These are phyloP conservation scores for Microascus cirrosus DNA, from an alignment of 2,329 filamentous ascomycete genomes.

Conservation along the genomic window DNA sequence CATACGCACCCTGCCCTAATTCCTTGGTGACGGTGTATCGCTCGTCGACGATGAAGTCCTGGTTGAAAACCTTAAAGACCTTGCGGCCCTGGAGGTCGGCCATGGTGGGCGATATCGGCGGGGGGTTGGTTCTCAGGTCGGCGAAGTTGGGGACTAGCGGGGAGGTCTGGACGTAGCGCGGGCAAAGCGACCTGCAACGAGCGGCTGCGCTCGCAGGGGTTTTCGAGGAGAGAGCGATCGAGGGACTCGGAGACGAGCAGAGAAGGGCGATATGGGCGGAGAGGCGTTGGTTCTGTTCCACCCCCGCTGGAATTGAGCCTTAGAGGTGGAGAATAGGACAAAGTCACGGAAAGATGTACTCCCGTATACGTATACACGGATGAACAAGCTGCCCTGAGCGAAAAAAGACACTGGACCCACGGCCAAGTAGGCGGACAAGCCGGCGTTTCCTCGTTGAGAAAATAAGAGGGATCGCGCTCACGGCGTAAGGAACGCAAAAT, in stretches of 20 bases:
- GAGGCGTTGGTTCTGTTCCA: background rate
- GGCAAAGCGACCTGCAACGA: background rate
- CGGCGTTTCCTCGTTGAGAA: too few species aligned
- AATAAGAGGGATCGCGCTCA: too few species aligned
- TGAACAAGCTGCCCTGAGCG: too few species aligned
- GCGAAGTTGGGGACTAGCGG: background rate
- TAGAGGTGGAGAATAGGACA: background rate
- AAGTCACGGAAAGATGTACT: background rate
- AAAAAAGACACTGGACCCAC: too few species aligned
- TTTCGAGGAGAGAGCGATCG: background rate
- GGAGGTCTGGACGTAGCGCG: background rate
- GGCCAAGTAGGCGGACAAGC: too few species aligned
- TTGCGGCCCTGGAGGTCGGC: constrained; percentile 51
- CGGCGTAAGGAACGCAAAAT: too few species aligned
- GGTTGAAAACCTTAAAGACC: constrained; percentile 99
- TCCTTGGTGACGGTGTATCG: constrained; percentile 98
- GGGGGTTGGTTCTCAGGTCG: background rate
- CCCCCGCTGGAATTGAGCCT: background rate
- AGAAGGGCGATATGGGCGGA: background rate
- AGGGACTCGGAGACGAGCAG: background rate
- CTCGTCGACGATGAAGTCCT: constrained; percentile 97
- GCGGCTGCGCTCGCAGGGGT: background rate
- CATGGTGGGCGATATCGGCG: constrained; percentile 16
- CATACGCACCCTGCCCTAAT: constrained; percentile 93
- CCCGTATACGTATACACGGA: too few species aligned